A percentile compares a stretch with the other conserved stretches of the same genome.
Evolutionary conservation across 768 basidiomycete genomes (phyloP).

Genomic region (Calocera cornea): DNA sequence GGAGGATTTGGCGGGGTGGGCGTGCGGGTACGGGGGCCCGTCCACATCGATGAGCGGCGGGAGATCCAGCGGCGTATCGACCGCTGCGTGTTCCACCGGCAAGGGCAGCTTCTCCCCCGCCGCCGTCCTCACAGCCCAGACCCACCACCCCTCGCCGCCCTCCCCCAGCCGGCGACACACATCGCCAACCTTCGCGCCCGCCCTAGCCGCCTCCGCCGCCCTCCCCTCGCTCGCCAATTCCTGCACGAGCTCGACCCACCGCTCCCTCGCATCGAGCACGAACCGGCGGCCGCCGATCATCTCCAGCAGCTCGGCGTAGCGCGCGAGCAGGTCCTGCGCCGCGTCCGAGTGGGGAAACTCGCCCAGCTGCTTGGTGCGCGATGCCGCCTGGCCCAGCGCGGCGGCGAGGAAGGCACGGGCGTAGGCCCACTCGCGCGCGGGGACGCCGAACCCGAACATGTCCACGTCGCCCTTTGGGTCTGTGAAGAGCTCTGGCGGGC

Average conservation of each 20-base stretch:
- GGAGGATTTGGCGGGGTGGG: neutral
- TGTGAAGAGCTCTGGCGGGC: constrained; percentile 36
- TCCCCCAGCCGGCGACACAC: constrained; percentile 44
- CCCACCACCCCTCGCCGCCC: constrained; percentile 56
- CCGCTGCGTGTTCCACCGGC: constrained; percentile 11
- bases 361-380: neutral
- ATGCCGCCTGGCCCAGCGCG: constrained; percentile 27
- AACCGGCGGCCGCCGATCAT: constrained; percentile 41
- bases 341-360: constrained; percentile 11
- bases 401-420: constrained; percentile 41
- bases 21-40: no score
- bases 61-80: no score
- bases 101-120: neutral
- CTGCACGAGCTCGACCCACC: constrained; percentile 48
- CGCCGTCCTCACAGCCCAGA: constrained; percentile 26
- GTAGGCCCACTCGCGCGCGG: constrained; percentile 20
- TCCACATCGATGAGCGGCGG: neutral
- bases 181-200: constrained; percentile 57
- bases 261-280: constrained; percentile 39
- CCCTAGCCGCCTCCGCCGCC: constrained; percentile 36
- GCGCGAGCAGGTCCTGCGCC: constrained; percentile 37
- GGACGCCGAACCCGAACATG: neutral
- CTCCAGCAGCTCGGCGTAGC: constrained; percentile 46
- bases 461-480: neutral
- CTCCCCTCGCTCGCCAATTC: constrained; percentile 24